These are phyloP conservation scores for Solanum hybrid DNA, from an alignment of 305 asterid genomes.

Conservation along the genomic window DNA sequence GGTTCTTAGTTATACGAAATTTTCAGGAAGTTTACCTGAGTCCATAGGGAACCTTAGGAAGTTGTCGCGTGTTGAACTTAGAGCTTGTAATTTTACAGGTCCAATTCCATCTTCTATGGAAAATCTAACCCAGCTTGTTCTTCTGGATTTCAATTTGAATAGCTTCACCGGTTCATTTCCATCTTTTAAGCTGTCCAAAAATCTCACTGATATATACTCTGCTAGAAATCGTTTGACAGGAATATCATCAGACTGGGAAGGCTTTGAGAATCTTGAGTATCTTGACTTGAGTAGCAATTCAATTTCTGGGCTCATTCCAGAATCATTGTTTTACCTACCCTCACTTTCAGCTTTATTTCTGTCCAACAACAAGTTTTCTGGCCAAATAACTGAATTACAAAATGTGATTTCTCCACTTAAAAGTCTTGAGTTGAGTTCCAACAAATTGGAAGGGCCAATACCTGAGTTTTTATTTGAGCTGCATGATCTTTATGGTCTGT, in stretches of 20 bases:
- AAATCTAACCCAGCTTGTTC: conserved; percentile 30
- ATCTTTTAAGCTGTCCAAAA: conserved; percentile 29
- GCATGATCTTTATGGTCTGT: conserved; percentile 19
- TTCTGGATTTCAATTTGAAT: conserved; percentile 32
- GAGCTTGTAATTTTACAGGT: conserved; percentile 34
- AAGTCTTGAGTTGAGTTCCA: conserved; percentile 41
- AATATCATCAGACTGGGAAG: conserved; percentile 22
- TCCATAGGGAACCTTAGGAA: conserved; percentile 35
- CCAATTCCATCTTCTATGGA: conserved; percentile 33
- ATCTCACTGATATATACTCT: conserved; percentile 19
- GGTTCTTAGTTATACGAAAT: conserved; percentile 27
- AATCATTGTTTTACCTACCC: conserved; percentile 24
- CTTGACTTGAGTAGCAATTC: conserved; percentile 39
- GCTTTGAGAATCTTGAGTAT: conserved; percentile 21
- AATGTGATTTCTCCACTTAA: conserved; percentile 10
- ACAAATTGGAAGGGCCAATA: conserved; percentile 30
- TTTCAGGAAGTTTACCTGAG: conserved; percentile 41
- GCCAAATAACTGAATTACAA: conserved; percentile 11
- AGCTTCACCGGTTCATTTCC: conserved; percentile 38
- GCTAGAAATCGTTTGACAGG: conserved; percentile 28
- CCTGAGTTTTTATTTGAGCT: conserved; percentile 36
- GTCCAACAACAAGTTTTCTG: conserved; percentile 14
- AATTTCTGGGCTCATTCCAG: conserved; percentile 37
- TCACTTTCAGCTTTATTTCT: neutral
- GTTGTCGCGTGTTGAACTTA: conserved; percentile 29